Base-by-base conservation (phyloP, 805 yeast species). In the Teunomyces stri region DNA sequence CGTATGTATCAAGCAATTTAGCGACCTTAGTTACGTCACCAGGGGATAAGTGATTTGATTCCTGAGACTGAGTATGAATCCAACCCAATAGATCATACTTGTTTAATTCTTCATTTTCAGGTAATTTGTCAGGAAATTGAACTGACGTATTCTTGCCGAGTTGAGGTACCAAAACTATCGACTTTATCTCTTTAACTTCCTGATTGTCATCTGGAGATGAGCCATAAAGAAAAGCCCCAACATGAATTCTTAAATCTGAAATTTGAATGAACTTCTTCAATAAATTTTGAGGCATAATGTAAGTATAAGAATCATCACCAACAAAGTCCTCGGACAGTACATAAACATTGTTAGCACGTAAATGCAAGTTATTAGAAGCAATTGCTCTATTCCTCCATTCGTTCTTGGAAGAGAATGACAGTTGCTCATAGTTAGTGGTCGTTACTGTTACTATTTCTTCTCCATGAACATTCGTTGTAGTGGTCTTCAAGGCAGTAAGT, bases 401-500 rank as follows among this genome's bases (percentile, higher is more conserved):
- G 30, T 90, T 82, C 62, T 82, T 84, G 1, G 97, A 88, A 40
- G 84, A 75, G 62, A 94, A 94, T 12, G 84, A 69, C 68, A 82
- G 84, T 58, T 89, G 94, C 62, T 90, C 99, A 61, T 87, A 91
- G 52, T 82, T 82, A 13, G 91, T 82, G 0, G 98, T 90, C 0
- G 98, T 90, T 27, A 92, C 96, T 0, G 96, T 92, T 36, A 87
- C 85, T 58, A 94, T 92, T 57, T 91, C 95, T 61, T 94, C 99
- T 29, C 99, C 99, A 59, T 91, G 97, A 2, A 88, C 96, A 60
- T 89, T 94, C 21, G 84, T 83, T 0, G 96, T 87, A 47, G 84
- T 85, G 0, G 96, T 83, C 56, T 89, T 90, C 55, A 85, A 76
- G 0, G 96, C 94, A 0, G 90, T 80, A 28, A 84, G 68, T 53